Percentiles rank a stretch among this genome's conserved stretches.
Conservation (phyloP, 139 green algal genomes). For the Klebsormidium nitens region DNA sequence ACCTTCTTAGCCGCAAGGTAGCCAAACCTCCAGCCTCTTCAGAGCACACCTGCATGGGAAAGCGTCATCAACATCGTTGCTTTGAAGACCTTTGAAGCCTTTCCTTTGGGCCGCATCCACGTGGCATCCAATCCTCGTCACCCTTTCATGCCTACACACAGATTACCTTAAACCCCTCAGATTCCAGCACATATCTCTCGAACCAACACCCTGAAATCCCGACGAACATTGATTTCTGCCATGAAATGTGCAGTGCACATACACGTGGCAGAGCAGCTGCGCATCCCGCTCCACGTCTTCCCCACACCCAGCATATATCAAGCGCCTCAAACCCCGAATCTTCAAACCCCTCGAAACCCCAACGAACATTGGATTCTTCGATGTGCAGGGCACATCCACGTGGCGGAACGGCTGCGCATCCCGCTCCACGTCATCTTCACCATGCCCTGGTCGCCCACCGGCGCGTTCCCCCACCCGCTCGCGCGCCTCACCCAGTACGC, state of each 20-base stretch:
- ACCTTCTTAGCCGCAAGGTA: too few species aligned
- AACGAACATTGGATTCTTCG: not conserved
- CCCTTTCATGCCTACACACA: too few species aligned
- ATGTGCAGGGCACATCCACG: constrained; percentile 46
- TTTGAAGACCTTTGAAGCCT: too few species aligned
- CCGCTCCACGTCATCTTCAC: constrained; percentile 53
- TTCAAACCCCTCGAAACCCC: not conserved
- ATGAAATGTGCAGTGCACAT: constrained; percentile 42
- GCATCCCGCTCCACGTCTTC: constrained; percentile 58
- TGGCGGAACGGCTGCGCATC: constrained; percentile 54
- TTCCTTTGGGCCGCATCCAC: too few species aligned
- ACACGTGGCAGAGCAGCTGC: constrained; percentile 58
- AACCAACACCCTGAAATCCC: too few species aligned
- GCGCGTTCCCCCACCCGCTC: constrained; percentile 32
- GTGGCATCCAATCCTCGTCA: too few species aligned
- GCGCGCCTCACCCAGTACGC: constrained; percentile 1
- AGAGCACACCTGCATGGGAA: too few species aligned
- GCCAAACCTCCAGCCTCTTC: too few species aligned
- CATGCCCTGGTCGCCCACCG: constrained; percentile 58
- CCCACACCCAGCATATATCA: constrained; percentile 57
- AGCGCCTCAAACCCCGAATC: not conserved
- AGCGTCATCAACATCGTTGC: too few species aligned
- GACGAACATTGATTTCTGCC: too few species aligned
- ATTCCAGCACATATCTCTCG: too few species aligned
- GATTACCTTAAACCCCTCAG: too few species aligned